Base-by-base conservation (phyloP, 2,329 filamentous ascomycete species). In the Beauveria sp. region DNA sequence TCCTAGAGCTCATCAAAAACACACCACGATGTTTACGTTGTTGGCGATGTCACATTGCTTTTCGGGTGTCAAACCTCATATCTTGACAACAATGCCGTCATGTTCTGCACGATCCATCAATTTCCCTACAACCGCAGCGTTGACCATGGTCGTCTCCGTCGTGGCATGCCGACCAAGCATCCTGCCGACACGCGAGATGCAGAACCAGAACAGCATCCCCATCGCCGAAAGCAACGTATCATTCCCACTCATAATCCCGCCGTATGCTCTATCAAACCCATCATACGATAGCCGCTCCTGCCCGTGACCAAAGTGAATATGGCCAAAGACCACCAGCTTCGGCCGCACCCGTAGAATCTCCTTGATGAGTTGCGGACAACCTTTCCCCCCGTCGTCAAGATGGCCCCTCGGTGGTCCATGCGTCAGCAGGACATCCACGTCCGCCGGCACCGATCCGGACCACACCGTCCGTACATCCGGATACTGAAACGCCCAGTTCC, bases 401-500 rank as follows among this genome's bases (percentile, higher is more conserved):
- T 75, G 70, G 3, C 67, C 69, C 28, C 61, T 65, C 1, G 74
- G 73, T 1, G 75, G 74, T 0, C 68, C 69, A 63, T 77, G 75
- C 2, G 73, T 76, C 10, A 77, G 61, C 2, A 77, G 62, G 22
- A 77, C 67, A 61, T 76, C 73, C 1, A 68, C 68, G 2, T 67
- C 64, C 1, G 66, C 59, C 0, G 71, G 66, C 3, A 71, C 61
- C 6, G 60, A 43, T 8, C 63, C 55, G 16, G 62, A 54, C 69
- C 68, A 72, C 6, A 67, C 64, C 40, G 73, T 63, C 7, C 63
- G 51, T 18, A 57, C 44, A 6, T 62, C 63, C 0, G 69, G 66
- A 62, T 79, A 76, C 62, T 78, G 75, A 59, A 79, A 80, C 0
- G 75, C 76, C 69, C 70, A 77, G 40, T 64, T 72, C 1, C 73